phyloP scores from a whole-genome alignment of 2,329 filamentous ascomycete species.

The Sarocladium oryzae region DNA sequence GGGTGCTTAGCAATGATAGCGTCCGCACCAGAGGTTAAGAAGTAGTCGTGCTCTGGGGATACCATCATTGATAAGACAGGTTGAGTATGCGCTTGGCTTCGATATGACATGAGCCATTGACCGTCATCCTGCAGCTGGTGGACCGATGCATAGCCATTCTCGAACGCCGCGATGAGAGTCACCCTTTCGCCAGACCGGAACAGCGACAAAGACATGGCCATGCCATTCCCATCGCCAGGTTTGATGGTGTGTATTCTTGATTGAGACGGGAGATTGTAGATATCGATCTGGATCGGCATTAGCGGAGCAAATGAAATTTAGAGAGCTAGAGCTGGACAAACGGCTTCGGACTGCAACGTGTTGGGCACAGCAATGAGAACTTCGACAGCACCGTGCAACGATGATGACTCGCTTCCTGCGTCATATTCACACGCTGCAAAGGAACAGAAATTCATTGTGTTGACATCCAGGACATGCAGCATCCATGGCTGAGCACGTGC shows the following conservation, averaged over 20 bases:
- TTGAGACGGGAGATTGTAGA: conserved; percentile 76
- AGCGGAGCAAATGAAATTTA: neutral
- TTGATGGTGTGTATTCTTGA: conserved; percentile 55
- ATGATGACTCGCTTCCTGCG: conserved; percentile 14
- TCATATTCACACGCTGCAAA: conserved; percentile 55
- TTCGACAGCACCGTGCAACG: conserved; percentile 21
- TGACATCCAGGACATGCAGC: conserved; percentile 76
- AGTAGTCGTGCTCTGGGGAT: conserved; percentile 44
- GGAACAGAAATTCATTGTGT: conserved; percentile 91
- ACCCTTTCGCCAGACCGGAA: conserved; percentile 45
- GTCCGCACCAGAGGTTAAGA: conserved; percentile 79
- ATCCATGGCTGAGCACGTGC: conserved; percentile 68
- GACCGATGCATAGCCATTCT: conserved; percentile 71
- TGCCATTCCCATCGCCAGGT: conserved; percentile 53
- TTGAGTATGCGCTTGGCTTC: conserved; percentile 64
- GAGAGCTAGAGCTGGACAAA: conserved; percentile 27
- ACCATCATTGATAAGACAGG: conserved; percentile 72
- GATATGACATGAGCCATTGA: conserved; percentile 51
- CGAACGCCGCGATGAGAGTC: conserved; percentile 70
- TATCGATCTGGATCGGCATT: conserved; percentile 52
- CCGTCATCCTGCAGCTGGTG: conserved; percentile 42
- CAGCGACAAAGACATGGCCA: conserved; percentile 79
- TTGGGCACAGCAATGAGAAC: conserved; percentile 77
- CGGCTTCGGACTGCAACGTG: conserved; percentile 63
- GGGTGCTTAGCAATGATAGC: conserved; percentile 71